Evolutionary conservation across 2,329 filamentous ascomycete genomes (phyloP), one percentile per base, ranked within the genome.

Genomic region (Exserohilum turcica): DNA sequence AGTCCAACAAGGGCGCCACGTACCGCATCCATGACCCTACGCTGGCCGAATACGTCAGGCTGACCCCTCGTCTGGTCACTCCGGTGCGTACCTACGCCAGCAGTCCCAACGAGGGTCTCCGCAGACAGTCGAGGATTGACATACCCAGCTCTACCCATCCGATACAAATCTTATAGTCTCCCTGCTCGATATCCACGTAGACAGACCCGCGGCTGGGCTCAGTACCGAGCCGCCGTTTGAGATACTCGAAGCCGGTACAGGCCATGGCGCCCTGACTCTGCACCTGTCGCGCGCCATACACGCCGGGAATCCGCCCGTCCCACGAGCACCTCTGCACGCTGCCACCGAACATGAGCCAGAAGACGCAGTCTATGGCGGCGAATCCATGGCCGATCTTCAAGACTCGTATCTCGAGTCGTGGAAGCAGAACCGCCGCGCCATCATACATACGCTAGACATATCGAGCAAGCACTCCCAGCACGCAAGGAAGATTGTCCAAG

Each of bases 181-280:
- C 1, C 79, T 92, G 19, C 81, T 95, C 18, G 90, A 94, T 70
- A 79, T 94, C 38, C 86, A 93, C 69, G 82, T 85, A 27, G 76
- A 64, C 63, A 65, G 63, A 2, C 62, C 64, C 12, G 76, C 27
- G 59, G 65, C 32, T 66, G 75, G 74, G 5, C 71, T 75, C 31
- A 55, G 16, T 50, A 51, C 49, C 33, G 56, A 44, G 73, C 78
- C 66, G 7, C 83, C 81, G 0, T 72, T 92, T 10, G 88, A 93
- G 68, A 89, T 94, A 38, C 86, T 94, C 46, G 91, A 94, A 74
- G 90, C 90, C 40, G 90, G 91, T 13, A 94, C 90, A 3, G 91
- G 90, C n/a, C 89, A 92, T 79, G 91, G 90, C 52, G 86, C 87
- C 29, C 75, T 94, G 52, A 93, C 90, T 0, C 74, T 94, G 4